These are phyloP conservation scores for Plantago major DNA, from an alignment of 257 asterid genomes.

Conservation along the genomic window DNA sequence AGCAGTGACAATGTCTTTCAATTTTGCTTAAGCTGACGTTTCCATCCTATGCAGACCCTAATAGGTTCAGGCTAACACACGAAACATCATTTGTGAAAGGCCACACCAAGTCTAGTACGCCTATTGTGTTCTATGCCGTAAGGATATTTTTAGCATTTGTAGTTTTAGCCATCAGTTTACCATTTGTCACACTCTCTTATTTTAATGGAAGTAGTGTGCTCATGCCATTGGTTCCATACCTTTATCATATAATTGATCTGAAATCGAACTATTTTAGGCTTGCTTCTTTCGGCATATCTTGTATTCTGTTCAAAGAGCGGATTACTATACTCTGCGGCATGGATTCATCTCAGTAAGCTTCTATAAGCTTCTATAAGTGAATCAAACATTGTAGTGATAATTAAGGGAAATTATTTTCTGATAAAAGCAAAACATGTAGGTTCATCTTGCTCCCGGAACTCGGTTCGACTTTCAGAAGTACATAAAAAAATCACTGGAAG, in stretches of 20 bases:
- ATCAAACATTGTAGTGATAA: constrained; percentile 1
- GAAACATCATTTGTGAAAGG: constrained; percentile 90
- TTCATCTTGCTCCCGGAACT: constrained; percentile 91
- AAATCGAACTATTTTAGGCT: constrained; percentile 34
- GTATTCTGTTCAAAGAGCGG: constrained; percentile 75
- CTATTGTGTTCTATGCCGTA: constrained; percentile 64
- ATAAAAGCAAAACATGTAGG: constrained; percentile 34
- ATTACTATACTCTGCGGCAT: constrained; percentile 82
- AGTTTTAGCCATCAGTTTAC: too few species aligned
- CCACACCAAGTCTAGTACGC: constrained; percentile 56
- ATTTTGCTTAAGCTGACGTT: not conserved
- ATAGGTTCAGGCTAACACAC: constrained; percentile 86
- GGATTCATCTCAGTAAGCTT: constrained; percentile 83
- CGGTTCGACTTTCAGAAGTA: constrained; percentile 93
- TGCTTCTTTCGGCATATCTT: constrained; percentile 82
- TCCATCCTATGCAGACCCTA: constrained; percentile 44
- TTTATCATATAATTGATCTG: too few species aligned
- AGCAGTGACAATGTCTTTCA: not conserved
- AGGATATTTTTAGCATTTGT: constrained; percentile 24
- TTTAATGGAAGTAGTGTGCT: too few species aligned
- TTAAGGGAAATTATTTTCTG: not conserved
- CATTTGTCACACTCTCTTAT: too few species aligned
- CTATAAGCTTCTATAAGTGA: constrained; percentile 31
- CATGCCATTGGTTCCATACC: too few species aligned
- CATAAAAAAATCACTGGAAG: constrained; percentile 89